Conservation (phyloP, 176 grass and related monocot genomes). For the Musa beccarii region DNA sequence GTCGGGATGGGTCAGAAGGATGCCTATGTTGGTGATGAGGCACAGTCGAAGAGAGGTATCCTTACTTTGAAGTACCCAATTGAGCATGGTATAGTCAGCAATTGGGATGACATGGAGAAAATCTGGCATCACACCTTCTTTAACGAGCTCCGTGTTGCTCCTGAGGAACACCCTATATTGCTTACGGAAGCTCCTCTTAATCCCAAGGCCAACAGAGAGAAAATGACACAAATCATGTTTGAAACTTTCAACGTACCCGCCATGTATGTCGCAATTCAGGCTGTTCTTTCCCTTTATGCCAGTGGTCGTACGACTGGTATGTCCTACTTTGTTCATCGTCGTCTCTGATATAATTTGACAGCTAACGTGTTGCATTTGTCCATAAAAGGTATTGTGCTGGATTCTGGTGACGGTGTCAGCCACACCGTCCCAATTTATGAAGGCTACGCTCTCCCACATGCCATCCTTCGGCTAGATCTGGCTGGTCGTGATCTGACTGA, state of each 20-base stretch:
- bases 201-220: background rate
- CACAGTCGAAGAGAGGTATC: conserved; percentile 3
- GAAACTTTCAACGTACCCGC: background rate
- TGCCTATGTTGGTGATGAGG: conserved; percentile 7
- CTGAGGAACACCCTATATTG: background rate
- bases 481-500: background rate
- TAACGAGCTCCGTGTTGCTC: conserved; percentile 2
- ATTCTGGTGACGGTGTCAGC: background rate
- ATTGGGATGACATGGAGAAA: conserved; percentile 10
- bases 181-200: background rate
- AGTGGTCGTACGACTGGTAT: background rate
- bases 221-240: background rate
- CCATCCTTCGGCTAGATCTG: background rate
- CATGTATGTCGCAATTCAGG: background rate
- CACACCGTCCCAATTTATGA: background rate
- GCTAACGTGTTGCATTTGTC: background rate
- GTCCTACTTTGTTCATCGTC: background rate
- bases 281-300: background rate
- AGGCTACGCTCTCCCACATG: background rate
- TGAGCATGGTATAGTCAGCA: conserved; percentile 1
- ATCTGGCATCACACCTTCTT: conserved; percentile 7
- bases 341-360: background rate
- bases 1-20: conserved; percentile 10
- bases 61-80: conserved; percentile 1
- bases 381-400: background rate